A percentile compares a stretch with the other conserved stretches of the same genome.
These are phyloP conservation scores for Apodospora peruviana DNA, from an alignment of 495 filamentous ascomycete species.

Conservation along the genomic window DNA sequence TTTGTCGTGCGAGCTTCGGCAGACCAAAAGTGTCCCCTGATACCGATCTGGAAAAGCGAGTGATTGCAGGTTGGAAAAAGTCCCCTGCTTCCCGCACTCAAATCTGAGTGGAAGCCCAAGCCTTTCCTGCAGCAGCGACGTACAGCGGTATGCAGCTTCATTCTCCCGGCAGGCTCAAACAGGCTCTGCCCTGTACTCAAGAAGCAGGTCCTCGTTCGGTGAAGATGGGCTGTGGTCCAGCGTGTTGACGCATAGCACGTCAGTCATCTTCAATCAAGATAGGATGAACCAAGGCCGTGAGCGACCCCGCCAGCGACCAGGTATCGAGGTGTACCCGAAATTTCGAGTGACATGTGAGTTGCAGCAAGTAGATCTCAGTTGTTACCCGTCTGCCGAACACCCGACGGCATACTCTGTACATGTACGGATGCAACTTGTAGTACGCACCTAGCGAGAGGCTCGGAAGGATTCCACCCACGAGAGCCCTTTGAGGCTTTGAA, in stretches of 20 bases:
- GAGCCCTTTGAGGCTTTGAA: background rate
- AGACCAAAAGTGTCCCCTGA: background rate
- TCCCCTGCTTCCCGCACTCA: background rate
- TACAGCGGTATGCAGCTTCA: too few species aligned
- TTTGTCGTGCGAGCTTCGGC: background rate
- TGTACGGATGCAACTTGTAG: background rate
- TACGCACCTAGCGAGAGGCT: background rate
- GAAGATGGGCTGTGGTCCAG: background rate
- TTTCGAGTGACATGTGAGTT: too few species aligned
- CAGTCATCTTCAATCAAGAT: too few species aligned
- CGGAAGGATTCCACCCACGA: background rate
- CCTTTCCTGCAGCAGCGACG: background rate
- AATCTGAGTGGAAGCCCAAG: background rate
- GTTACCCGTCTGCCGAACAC: too few species aligned
- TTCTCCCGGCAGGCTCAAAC: background rate
- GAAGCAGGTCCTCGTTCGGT: too few species aligned
- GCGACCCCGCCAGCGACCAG: too few species aligned
- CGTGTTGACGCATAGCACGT: too few species aligned
- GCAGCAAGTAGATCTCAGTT: too few species aligned
- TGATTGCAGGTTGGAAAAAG: constrained; percentile 1
- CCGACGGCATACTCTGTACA: too few species aligned
- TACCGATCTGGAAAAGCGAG: background rate
- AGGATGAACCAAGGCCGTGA: too few species aligned
- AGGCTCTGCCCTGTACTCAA: too few species aligned
- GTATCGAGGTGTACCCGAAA: too few species aligned